Evolutionary conservation across 139 green algal genomes (phyloP).

Genomic region (Dunaliella primolecta): DNA sequence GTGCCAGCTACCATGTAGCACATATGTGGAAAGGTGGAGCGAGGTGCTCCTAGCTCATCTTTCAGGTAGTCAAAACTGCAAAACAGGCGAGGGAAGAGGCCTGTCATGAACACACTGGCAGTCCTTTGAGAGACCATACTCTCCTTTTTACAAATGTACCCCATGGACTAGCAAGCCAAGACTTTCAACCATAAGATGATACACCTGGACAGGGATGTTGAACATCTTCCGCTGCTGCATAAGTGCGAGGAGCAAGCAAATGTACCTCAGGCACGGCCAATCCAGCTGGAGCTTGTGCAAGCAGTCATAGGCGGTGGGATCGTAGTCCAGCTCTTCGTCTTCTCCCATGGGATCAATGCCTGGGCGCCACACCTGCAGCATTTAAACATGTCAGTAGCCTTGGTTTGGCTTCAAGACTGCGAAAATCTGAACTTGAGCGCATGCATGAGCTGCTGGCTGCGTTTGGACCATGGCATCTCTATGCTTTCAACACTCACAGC

Average conservation of each 20-base stretch:
- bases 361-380: conserved; percentile 80
- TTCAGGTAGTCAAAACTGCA: conserved; percentile 85
- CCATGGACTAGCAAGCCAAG: no score
- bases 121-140: no score
- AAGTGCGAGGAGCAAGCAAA: not conserved
- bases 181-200: no score
- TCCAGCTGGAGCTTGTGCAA: conserved; percentile 75
- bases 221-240: no score
- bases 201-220: no score
- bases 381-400: no score
- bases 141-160: no score
- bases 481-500: not conserved
- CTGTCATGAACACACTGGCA: conserved; percentile 12
- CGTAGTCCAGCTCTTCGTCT: conserved; percentile 92
- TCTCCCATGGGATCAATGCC: conserved; percentile 72
- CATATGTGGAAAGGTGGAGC: conserved; percentile 85
- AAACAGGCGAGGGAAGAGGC: not conserved
- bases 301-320: conserved; percentile 94
- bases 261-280: conserved; percentile 91
- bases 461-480: no score
- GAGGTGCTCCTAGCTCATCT: conserved; percentile 75
- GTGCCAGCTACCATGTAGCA: conserved; percentile 75
- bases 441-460: no score
- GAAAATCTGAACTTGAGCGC: no score
- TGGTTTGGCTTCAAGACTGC: no score